Base-by-base conservation (phyloP, 306 rosid genomes). In the Trifolium pratense region DNA sequence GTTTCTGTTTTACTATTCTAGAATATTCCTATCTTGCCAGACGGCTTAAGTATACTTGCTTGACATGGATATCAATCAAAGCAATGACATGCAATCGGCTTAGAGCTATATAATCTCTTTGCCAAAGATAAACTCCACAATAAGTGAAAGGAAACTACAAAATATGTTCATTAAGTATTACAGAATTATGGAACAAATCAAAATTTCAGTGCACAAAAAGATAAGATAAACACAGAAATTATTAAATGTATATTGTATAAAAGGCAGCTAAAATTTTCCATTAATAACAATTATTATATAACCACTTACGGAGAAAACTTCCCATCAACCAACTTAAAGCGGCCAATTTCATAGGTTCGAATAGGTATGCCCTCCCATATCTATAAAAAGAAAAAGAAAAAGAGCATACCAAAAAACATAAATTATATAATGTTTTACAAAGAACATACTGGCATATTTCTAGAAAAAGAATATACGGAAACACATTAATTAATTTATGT, bases 301-400 rank as follows among this genome's bases (percentile, higher is more conserved):
- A 61, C 69, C 51, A 85, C 97, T 88, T 81, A 92, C 97, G 90
- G 89, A 15, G 96, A 92, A 85, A 92, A 92, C 83, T 92, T 92
- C 78, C 97, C 97, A 77, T 92, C 97, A 46, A 92, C 97, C 85
- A 92, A 76, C 82, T 76, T 88, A 75, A 84, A 84, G 3, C 86
- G 88, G 40, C 96, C 93, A 78, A 92, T 79, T 77, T 86, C 85
- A 58, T 88, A 89, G 25, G 84, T 88, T 67, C 81, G 86, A 77
- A 92, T 81, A 58, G 96, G 96, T 70, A 84, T 74, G 66, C 97
- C 97, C 82, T 92, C 96, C 97, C 97, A 92, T 61, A 92, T 92
- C 97, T 92, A n/a, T n/a, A n/a, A n/a, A n/a, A n/a, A n/a, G n/a
- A n/a, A n/a, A 21, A 21, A 65, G 60, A 87, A 86, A 80, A 71